A percentile compares a stretch with the other conserved stretches of the same genome.
phyloP scores from a whole-genome alignment of 208 protist genomes.

The Wallacemonas sp. region DNA sequence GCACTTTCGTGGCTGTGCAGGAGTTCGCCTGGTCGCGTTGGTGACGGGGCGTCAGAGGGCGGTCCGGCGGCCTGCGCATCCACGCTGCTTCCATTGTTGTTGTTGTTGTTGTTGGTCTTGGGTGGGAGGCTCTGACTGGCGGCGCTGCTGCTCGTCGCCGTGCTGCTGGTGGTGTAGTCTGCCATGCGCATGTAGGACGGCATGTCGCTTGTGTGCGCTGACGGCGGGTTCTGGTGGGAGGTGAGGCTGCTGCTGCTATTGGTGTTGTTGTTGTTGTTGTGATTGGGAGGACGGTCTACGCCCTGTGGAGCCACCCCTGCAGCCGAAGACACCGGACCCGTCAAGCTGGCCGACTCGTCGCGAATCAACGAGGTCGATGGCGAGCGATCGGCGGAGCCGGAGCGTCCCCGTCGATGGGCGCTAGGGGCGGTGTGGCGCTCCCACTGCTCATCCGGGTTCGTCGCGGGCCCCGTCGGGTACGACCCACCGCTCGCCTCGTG shows the following conservation, averaged over 20 bases:
- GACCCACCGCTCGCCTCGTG: neutral
- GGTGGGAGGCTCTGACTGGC: neutral
- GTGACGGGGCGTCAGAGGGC: constrained; percentile 1
- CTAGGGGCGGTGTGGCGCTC: constrained; percentile 5
- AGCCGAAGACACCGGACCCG: too few species aligned
- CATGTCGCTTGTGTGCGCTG: neutral
- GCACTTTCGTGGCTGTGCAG: neutral
- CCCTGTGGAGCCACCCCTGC: too few species aligned
- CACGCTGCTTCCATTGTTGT: neutral
- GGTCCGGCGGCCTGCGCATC: neutral
- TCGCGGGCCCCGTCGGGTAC: neutral
- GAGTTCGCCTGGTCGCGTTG: neutral
- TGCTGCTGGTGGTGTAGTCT: constrained; percentile 19
- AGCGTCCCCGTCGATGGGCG: constrained; percentile 10
- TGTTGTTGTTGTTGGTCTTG: neutral
- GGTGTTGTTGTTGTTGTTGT: neutral
- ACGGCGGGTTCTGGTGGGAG: too few species aligned
- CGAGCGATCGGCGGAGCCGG: constrained; percentile 15
- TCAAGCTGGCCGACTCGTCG: neutral
- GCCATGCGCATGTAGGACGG: constrained; percentile 16
- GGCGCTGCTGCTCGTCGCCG: neutral
- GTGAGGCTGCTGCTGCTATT: constrained; percentile 13
- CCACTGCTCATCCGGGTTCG: constrained; percentile 9
- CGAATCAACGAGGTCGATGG: constrained; percentile 1
- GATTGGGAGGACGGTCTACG: too few species aligned